Evolutionary conservation across 441 rosid genomes (phyloP), one percentile per base, ranked within the genome.

Genomic region (Populus hybrid): DNA sequence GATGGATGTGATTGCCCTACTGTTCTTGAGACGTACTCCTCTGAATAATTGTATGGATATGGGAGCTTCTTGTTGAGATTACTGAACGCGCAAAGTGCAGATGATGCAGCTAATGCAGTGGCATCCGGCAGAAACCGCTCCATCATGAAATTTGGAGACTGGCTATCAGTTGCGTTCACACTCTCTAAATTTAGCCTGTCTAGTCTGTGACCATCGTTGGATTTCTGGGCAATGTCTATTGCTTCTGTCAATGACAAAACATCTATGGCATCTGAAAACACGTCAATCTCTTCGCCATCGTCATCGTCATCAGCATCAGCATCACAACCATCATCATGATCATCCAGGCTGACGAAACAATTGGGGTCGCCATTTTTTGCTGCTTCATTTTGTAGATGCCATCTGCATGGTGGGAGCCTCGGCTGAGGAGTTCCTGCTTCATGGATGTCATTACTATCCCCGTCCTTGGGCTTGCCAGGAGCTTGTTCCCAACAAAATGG

Each of bases 401-500:
- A 82, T 78, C 93, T 87, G 71, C 91, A 82, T 0, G 99, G 98
- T 7, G 98, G 97, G 24, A 82, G 92, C 80, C 80, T 89, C 0
- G 89, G 95, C 6, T 90, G 90, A 23, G 97, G 98, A 18, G 96
- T 90, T 12, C 74, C 87, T 1, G 71, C 73, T 3, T 82, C 85
- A 1, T 28, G 59, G 3, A 10, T 7, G 23, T 81, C 86, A 21
- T 63, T 24, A 59, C 72, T 76, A 66, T 68, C 78, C 18, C 23
- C 9, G 72, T 82, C 77, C 79, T 91, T 92, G 42, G 97, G 99
- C 86, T 81, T 86, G 2, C 98, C 99, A 0, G 99, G 97, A 82
- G 89, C 83, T 14, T 87, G 89, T 82, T 95, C 99, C 98, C 99
- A 93, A 36, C 92, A 90, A 75, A 95, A 93, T 0, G 97, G 99